Conservation (phyloP, 768 basidiomycete genomes). For the Peribolospora kevripleyi region DNA sequence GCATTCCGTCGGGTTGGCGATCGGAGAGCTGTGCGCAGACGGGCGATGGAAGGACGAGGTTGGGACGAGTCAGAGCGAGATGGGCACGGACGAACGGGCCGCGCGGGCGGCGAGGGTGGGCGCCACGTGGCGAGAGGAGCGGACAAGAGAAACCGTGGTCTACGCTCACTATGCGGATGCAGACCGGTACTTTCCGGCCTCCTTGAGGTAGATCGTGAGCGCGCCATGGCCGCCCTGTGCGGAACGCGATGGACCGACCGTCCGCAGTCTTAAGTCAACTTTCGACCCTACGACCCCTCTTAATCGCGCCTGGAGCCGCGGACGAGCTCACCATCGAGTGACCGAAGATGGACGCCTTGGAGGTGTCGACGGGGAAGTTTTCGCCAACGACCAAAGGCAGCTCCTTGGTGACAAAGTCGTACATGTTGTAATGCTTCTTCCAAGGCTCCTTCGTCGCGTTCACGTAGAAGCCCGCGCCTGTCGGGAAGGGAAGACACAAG, state of each 20-base stretch:
- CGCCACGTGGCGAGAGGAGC: not conserved
- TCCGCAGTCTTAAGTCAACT: too few species aligned
- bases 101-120: not conserved
- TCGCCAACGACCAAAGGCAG: slow-evolving; percentile 29
- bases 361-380: slow-evolving; percentile 24
- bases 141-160: not conserved
- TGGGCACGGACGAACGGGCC: too few species aligned
- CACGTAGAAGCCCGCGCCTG: slow-evolving; percentile 79
- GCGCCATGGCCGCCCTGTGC: slow-evolving; percentile 64
- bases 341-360: slow-evolving; percentile 67
- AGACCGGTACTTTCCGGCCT: slow-evolving; percentile 48
- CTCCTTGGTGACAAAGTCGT: slow-evolving; percentile 57
- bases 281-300: too few species aligned
- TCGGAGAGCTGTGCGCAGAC: slow-evolving; percentile 26
- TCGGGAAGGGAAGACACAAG: not conserved
- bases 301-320: too few species aligned
- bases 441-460: slow-evolving; percentile 45
- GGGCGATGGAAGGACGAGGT: not conserved
- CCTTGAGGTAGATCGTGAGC: slow-evolving; percentile 62
- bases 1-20: slow-evolving; percentile 52
- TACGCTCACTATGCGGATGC: slow-evolving; percentile 46
- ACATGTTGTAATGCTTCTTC: slow-evolving; percentile 20
- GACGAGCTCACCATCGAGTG: slow-evolving; percentile 50
- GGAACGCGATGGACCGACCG: too few species aligned
- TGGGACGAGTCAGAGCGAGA: not conserved